Percentiles rank a stretch among this genome's conserved stretches.
phyloP scores from a whole-genome alignment of 306 rosid species.

The Malus sylvestris region DNA sequence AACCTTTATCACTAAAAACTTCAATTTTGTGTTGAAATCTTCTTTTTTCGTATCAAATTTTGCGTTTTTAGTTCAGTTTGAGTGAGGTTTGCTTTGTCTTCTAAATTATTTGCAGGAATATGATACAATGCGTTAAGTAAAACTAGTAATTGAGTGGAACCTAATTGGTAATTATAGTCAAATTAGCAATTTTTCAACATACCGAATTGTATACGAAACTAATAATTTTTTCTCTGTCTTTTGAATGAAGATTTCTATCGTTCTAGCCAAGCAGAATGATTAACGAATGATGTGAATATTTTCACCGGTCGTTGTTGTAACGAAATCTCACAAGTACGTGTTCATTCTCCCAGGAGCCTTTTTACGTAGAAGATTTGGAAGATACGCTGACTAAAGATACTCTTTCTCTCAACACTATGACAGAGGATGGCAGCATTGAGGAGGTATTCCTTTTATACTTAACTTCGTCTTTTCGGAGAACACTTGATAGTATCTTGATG shows the following conservation, averaged over 20 bases:
- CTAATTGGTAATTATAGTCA: neutral
- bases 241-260: neutral
- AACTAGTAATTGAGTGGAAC: neutral
- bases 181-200: neutral
- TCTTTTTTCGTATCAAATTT: neutral
- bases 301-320: too few relatives aligned
- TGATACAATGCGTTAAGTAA: neutral
- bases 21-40: neutral
- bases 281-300: neutral
- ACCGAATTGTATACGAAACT: neutral
- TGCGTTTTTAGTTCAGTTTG: neutral
- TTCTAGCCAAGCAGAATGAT: neutral
- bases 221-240: neutral
- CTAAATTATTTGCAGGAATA: neutral
- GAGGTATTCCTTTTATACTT: constrained; percentile 32
- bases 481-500: neutral
- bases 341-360: constrained; percentile 30
- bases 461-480: neutral
- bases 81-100: neutral
- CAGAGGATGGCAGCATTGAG: constrained; percentile 64
- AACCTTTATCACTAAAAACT: neutral
- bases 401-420: constrained; percentile 42
- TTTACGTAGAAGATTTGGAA: constrained; percentile 73
- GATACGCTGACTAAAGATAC: constrained; percentile 33
- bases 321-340: neutral